Evolutionary conservation across 148 eudicot species (phyloP), one percentile per base, ranked within the genome.

Genomic region (Vaccinium vitisidaea): DNA sequence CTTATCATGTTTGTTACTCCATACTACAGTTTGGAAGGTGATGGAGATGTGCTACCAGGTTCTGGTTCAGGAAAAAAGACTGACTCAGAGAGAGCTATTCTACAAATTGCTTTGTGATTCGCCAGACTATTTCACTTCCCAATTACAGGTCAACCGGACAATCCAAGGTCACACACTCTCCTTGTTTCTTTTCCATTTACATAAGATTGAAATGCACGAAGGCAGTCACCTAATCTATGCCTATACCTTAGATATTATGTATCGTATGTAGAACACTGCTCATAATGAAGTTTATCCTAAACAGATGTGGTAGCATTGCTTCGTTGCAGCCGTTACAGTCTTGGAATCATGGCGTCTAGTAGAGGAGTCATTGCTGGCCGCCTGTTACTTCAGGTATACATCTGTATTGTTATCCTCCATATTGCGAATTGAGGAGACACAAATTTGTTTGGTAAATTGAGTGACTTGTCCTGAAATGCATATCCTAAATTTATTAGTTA

Each of bases 331-430:
- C 91, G 99, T 23, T 94, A 82, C 67, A 95, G 98, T 87, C 98
- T 97, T 84, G 98, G 99, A 73, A 93, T 97, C 85, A 94, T 95
- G 98, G 98, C 99, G 56, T 94, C 99, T 50, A 92, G 96, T 76
- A 94, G 98, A 92, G 99, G 99, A 70, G 94, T 91, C 70, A 88
- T 97, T 79, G 94, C 93, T 83, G 98, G 99, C 84, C 93, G 99
- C 71, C 85, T 97, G 79, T 71, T 90, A 90, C 87, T 97, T 81
- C 95, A 97, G 98, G 99, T 87, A 86, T 30, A 78, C 48, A 50
- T 77, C 59, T 49, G 15, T 49, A 14, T 48, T 65, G 2, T 49
- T 82, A 46, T 14, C 39, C 65, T 19, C 49, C 21, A 30, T 39
- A 19, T 15, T 65, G 19, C 36, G 32, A 65, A 77, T 78, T 10